Percentiles rank a stretch among this genome's conserved stretches.
phyloP scores from a whole-genome alignment of 2,329 filamentous ascomycete species.

The Epichloe glyceriae region DNA sequence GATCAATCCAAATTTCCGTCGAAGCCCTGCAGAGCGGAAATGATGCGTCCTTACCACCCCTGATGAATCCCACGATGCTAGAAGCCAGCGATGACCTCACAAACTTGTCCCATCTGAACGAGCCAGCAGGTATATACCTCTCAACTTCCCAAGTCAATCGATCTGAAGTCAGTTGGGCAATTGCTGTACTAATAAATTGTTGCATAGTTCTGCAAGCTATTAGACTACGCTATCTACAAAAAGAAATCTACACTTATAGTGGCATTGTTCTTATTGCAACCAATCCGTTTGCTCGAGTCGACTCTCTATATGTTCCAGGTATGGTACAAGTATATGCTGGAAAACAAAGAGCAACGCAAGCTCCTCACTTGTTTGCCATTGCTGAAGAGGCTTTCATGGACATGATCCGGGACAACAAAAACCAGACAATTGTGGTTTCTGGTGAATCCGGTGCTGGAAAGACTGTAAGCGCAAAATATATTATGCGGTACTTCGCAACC shows the following conservation, averaged over 20 bases:
- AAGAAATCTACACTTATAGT: constrained; percentile 99
- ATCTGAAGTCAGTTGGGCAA: not conserved
- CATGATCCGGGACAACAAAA: constrained; percentile 91
- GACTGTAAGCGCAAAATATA: constrained; percentile 98
- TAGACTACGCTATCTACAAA: constrained; percentile 89
- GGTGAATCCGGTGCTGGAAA: constrained; percentile 98
- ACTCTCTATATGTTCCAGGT: constrained; percentile 94
- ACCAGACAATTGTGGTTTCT: constrained; percentile 98
- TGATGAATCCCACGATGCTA: constrained; percentile 97
- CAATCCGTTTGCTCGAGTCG: constrained; percentile 93
- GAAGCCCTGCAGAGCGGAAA: constrained; percentile 65
- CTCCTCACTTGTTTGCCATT: constrained; percentile 96
- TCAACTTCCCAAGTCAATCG: not conserved
- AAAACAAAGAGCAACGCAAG: constrained; percentile 90
- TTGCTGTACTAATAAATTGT: not conserved
- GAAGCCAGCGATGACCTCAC: constrained; percentile 98
- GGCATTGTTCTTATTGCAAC: constrained; percentile 97
- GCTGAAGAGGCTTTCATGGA: constrained; percentile 99
- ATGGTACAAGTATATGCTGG: constrained; percentile 99
- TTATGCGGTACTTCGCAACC: constrained; percentile 99
- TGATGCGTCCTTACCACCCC: constrained; percentile 67
- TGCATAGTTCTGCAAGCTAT: constrained; percentile 84
- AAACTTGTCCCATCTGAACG: constrained; percentile 93
- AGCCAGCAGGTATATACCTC: constrained; percentile 65
- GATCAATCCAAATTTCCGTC: constrained; percentile 63